phyloP scores from a whole-genome alignment of 768 basidiomycete species.

The Aureoboletus auriporus region DNA sequence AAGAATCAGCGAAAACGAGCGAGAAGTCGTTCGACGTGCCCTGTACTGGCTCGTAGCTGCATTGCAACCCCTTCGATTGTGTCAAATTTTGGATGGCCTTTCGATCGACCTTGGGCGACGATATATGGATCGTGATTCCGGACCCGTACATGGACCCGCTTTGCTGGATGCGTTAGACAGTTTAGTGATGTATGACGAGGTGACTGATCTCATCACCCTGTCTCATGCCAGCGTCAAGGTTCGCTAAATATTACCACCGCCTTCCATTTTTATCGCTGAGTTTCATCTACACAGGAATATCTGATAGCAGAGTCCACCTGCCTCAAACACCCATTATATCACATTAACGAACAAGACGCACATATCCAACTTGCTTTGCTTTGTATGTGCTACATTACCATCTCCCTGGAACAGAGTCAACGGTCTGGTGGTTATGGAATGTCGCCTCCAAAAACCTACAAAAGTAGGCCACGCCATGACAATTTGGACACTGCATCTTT shows the following conservation, averaged over 20 bases:
- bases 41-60: conserved; percentile 11
- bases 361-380: conserved; percentile 1
- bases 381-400: conserved; percentile 8
- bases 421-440: no score
- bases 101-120: not conserved
- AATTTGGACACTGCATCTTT: no score
- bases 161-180: conserved; percentile 6
- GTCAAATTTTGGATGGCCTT: conserved; percentile 5
- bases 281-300: conserved; percentile 8
- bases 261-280: no score
- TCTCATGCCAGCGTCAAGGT: conserved; percentile 15
- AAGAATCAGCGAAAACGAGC: not conserved
- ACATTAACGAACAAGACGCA: not conserved
- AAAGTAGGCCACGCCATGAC: not conserved
- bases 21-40: not conserved
- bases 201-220: conserved; percentile 1
- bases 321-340: not conserved
- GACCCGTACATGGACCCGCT: conserved; percentile 2
- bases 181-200: conserved; percentile 1
- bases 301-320: not conserved
- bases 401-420: not conserved
- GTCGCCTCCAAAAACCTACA: not conserved
- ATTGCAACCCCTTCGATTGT: not conserved
- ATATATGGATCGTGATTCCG: not conserved
- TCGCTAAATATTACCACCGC: no score